These are phyloP conservation scores for Microthyrium microscopicum DNA, from an alignment of 2,329 filamentous ascomycete genomes.

Conservation along the genomic window DNA sequence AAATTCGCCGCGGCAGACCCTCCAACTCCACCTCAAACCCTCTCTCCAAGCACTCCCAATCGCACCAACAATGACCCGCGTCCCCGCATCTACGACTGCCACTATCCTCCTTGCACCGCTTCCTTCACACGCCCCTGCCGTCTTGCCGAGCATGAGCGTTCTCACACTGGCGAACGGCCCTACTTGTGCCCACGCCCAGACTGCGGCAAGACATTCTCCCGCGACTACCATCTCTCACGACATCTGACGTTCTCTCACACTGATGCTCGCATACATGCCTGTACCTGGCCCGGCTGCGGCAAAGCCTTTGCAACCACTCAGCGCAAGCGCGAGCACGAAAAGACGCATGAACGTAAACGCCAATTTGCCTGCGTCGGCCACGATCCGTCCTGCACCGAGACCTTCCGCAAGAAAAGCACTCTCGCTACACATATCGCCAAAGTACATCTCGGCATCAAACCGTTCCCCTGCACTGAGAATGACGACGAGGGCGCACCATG, in stretches of 20 bases:
- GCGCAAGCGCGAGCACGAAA: constrained; percentile 57
- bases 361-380: constrained; percentile 57
- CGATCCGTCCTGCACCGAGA: constrained; percentile 53
- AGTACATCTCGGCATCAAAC: constrained; percentile 54
- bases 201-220: constrained; percentile 67
- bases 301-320: constrained; percentile 73
- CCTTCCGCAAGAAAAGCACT: constrained; percentile 77
- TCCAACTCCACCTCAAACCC: constrained; percentile 15
- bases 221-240: constrained; percentile 70
- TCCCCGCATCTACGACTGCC: constrained; percentile 62
- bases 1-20: too few relatives aligned
- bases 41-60: constrained; percentile 9
- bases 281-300: constrained; percentile 53
- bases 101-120: constrained; percentile 57
- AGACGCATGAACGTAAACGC: constrained; percentile 64
- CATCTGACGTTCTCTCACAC: constrained; percentile 74
- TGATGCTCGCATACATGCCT: constrained; percentile 51
- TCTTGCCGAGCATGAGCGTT: constrained; percentile 62
- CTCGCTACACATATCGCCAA: constrained; percentile 66
- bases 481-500: constrained; percentile 42
- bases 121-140: constrained; percentile 77
- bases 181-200: constrained; percentile 53
- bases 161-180: constrained; percentile 71
- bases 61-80: constrained; percentile 42
- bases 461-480: constrained; percentile 52